These are phyloP conservation scores for Starmerella vaccinii DNA, from an alignment of 805 yeast genomes.

Conservation along the genomic window DNA sequence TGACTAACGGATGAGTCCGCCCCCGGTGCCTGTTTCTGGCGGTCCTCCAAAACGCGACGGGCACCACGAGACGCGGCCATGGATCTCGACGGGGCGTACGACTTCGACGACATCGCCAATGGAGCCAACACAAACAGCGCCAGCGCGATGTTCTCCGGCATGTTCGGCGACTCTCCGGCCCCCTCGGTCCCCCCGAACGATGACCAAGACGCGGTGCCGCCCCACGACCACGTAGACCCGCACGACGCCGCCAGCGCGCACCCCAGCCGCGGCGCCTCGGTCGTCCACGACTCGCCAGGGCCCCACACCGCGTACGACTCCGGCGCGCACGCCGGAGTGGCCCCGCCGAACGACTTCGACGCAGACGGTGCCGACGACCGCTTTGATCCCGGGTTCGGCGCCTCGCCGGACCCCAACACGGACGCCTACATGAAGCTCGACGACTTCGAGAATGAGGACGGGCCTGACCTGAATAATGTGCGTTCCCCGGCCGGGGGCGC, in stretches of 20 bases:
- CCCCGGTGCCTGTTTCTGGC: neutral
- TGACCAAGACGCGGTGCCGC: neutral
- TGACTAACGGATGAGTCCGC: conserved; percentile 1
- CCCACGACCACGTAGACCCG: neutral
- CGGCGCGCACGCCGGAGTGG: neutral
- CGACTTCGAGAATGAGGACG: neutral
- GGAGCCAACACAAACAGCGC: conserved; percentile 4
- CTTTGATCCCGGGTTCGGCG: neutral
- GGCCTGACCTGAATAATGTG: neutral
- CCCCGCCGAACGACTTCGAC: neutral
- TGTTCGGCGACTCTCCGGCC: conserved; percentile 3
- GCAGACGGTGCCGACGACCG: neutral
- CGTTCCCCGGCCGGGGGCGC: neutral
- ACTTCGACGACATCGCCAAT: conserved; percentile 8
- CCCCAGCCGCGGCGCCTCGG: neutral
- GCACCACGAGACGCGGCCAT: conserved; percentile 7
- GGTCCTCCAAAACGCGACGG: neutral
- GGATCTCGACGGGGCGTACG: conserved; percentile 16
- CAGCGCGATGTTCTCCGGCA: conserved; percentile 7
- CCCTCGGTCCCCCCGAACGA: neutral
- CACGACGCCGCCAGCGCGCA: neutral
- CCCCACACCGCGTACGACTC: neutral
- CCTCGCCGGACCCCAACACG: neutral
- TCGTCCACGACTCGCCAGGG: neutral
- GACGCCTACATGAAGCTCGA: neutral